A percentile compares a stretch with the other conserved stretches of the same genome.
These are phyloP conservation scores for Leersia perrieri DNA, from an alignment of 176 grass and related monocot genomes.

Conservation along the genomic window DNA sequence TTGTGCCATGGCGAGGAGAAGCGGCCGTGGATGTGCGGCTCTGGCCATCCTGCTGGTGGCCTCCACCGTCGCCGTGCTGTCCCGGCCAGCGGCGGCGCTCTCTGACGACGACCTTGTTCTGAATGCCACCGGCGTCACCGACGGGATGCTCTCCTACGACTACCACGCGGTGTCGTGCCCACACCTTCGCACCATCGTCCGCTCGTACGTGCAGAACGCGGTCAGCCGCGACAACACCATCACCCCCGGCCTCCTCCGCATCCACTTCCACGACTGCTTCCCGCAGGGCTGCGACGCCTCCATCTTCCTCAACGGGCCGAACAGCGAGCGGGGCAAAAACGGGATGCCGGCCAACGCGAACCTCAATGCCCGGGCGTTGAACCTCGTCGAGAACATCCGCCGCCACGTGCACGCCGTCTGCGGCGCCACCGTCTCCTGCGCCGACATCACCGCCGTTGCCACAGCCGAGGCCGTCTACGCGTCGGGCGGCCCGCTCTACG, in stretches of 20 bases:
- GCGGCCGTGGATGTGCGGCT: background rate
- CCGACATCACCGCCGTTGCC: constrained; percentile 32
- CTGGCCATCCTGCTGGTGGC: background rate
- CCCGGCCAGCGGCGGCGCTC: no score
- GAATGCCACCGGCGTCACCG: background rate
- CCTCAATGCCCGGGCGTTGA: background rate
- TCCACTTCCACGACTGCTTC: constrained; percentile 43
- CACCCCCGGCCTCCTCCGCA: constrained; percentile 32
- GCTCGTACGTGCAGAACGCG: background rate
- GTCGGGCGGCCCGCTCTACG: background rate
- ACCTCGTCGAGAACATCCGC: constrained; percentile 22
- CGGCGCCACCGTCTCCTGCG: constrained; percentile 28
- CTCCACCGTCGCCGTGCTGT: background rate
- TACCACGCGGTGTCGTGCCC: background rate
- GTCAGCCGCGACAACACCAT: background rate
- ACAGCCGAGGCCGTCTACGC: background rate
- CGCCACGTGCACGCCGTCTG: background rate
- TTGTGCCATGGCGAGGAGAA: background rate
- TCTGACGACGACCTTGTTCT: background rate
- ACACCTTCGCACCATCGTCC: background rate
- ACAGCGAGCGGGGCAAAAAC: background rate
- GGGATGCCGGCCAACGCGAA: background rate
- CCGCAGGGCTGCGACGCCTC: constrained; percentile 36
- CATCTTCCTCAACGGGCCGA: background rate
- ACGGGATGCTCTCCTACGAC: background rate